These are phyloP conservation scores for Claviceps sp. DNA, from an alignment of 2,329 filamentous ascomycete genomes.

Conservation along the genomic window DNA sequence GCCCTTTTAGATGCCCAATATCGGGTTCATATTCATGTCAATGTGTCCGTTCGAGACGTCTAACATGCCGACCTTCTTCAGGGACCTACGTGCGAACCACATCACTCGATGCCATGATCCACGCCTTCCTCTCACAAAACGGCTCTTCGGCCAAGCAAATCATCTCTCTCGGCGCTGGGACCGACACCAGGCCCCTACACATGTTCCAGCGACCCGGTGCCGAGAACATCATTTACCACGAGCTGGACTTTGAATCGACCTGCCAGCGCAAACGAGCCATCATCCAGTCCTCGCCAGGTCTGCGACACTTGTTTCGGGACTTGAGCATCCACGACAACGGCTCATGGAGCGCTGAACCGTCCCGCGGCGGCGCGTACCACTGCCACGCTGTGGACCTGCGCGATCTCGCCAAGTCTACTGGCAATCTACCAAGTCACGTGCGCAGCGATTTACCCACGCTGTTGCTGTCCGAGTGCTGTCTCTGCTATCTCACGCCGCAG, in stretches of 20 bases:
- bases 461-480: conserved; percentile 85
- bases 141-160: conserved; percentile 49
- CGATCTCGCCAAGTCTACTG: conserved; percentile 24
- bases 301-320: conserved; percentile 26
- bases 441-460: conserved; percentile 58
- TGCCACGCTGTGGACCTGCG: conserved; percentile 61
- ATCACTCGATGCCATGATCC: conserved; percentile 66
- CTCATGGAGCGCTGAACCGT: conserved; percentile 30
- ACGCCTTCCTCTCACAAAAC: conserved; percentile 47
- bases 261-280: conserved; percentile 50
- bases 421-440: conserved; percentile 16
- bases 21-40: not conserved
- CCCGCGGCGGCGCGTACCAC: conserved; percentile 30
- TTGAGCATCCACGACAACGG: conserved; percentile 16
- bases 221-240: conserved; percentile 60
- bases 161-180: conserved; percentile 83
- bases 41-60: not conserved
- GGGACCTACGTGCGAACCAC: conserved; percentile 87
- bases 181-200: conserved; percentile 78
- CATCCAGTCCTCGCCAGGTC: conserved; percentile 31
- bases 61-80: conserved; percentile 19
- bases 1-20: too few relatives aligned
- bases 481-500: conserved; percentile 66
- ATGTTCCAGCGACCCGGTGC: conserved; percentile 38
- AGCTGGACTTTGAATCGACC: conserved; percentile 76